These are phyloP conservation scores for Lecanicillium sp. DNA, from an alignment of 2,329 filamentous ascomycete species.

Conservation along the genomic window DNA sequence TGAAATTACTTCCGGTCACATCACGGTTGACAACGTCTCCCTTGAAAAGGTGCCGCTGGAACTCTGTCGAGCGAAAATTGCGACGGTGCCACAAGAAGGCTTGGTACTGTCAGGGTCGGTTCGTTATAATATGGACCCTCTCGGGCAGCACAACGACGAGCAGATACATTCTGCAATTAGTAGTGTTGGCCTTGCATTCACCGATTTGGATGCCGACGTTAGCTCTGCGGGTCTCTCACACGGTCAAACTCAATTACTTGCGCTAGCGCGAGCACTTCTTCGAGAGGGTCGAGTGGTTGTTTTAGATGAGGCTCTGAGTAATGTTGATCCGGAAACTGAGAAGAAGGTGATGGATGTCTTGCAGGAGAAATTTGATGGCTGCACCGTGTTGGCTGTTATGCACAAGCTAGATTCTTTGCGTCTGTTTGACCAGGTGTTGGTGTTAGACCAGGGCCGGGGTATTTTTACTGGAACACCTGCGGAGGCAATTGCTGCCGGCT, in stretches of 20 bases:
- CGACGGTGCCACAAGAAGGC: not conserved
- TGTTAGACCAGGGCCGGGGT: conserved; percentile 9
- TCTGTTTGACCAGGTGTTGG: conserved; percentile 18
- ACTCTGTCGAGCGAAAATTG: not conserved
- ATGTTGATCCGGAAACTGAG: conserved; percentile 17
- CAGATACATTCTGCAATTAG: not conserved
- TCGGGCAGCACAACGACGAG: not conserved
- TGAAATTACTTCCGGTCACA: too few species aligned
- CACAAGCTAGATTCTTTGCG: conserved; percentile 30
- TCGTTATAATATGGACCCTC: not conserved
- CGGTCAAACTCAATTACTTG: not conserved
- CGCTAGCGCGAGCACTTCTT: not conserved
- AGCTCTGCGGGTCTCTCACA: not conserved
- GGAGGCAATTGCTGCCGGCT: too few species aligned
- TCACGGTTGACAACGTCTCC: too few species aligned
- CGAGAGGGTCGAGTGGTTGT: not conserved
- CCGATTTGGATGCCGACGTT: not conserved
- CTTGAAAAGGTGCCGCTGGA: not conserved
- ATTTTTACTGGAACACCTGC: too few species aligned
- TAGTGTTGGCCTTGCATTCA: not conserved
- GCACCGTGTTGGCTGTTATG: conserved; percentile 38
- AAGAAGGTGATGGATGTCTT: conserved; percentile 17
- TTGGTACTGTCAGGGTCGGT: not conserved
- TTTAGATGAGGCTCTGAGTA: conserved; percentile 2
- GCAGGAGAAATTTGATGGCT: conserved; percentile 17